These are phyloP conservation scores for Mycena citricolor DNA, from an alignment of 1,284 basidiomycete species.

Conservation along the genomic window DNA sequence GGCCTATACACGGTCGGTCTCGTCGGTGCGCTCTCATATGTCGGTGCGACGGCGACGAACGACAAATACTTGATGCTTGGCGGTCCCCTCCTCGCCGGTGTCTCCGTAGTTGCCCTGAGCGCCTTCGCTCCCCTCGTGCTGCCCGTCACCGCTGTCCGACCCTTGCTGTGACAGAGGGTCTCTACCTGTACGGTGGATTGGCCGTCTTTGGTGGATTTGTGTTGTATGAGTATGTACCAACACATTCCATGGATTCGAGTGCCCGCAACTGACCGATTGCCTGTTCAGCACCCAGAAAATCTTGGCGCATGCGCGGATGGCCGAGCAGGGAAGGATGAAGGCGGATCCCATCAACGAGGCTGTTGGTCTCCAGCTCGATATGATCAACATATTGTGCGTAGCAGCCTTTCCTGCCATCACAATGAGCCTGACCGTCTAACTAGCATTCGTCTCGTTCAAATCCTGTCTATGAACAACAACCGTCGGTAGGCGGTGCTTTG, in stretches of 20 bases:
- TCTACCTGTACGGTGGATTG: constrained; percentile 84
- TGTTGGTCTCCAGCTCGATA: constrained; percentile 79
- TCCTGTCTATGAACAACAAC: constrained; percentile 67
- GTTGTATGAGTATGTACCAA: constrained; percentile 73
- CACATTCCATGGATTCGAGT: too few relatives aligned
- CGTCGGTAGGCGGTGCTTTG: too few relatives aligned
- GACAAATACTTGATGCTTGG: constrained; percentile 88
- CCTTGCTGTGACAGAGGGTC: constrained; percentile 74
- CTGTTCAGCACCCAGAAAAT: constrained; percentile 74
- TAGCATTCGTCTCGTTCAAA: constrained; percentile 81
- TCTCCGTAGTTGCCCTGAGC: constrained; percentile 83
- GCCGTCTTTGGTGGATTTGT: constrained; percentile 88
- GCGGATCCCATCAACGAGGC: constrained; percentile 81
- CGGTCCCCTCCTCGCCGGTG: constrained; percentile 80
- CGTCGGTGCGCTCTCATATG: constrained; percentile 81
- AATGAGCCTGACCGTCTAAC: constrained; percentile 7
- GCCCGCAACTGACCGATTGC: too few relatives aligned
- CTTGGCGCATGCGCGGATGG: constrained; percentile 72
- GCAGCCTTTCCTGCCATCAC: not conserved
- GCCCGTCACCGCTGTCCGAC: constrained; percentile 73
- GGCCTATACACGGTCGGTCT: constrained; percentile 88
- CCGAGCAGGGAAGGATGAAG: constrained; percentile 64
- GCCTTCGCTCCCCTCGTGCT: constrained; percentile 86
- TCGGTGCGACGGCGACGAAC: constrained; percentile 87
- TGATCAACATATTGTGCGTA: constrained; percentile 85